Base-by-base conservation (phyloP, 768 basidiomycete genomes). In the Lyophyllum shimeji region DNA sequence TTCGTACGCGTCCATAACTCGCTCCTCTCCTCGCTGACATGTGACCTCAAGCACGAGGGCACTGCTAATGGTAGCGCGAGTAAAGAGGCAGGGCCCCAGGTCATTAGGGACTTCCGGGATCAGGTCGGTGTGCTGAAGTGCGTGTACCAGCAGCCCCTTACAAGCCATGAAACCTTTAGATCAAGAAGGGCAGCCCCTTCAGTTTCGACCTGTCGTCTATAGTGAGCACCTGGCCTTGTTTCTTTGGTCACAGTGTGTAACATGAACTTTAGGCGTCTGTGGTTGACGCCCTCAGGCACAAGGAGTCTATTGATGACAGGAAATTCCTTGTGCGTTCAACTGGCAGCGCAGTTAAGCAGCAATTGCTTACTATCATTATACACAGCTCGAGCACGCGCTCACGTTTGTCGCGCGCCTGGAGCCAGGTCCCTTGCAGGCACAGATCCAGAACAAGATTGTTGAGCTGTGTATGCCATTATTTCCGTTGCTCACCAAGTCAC, bases 321-420 rank as follows among this genome's bases (percentile, higher is more conserved):
- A 88, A 90, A 69, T 77, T 90, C 68, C 70, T 87, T 45, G 91
- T 90, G 50, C 50, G 86, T 74, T 45, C 1, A 45, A 12, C 24
- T 20, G 23, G 29, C 12, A 46, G 15, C 7, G 6, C 20, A 12
- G 15, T 46, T n/a, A 48, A n/a, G 34, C 43, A 31, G 25, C 11
- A 17, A 44, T 52, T 50, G 15, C 13, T 37, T 6, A 12, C 34
- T 9, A 61, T 33, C 20, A 31, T 33, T 33, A 18, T 21, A 27
- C 12, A 46, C 51, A 91, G 90, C 83, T 93, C 34, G 91, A 93
- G 63, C 80, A 91, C 62, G 74, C 82, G 11, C 72, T 93, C 20
- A 77, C 77, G 3, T 81, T 87, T 57, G 76, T 91, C 50, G 81
- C 89, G 2, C 73, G 77, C 7, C 74, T 88, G 46, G 81, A 83